Percentiles rank a stretch among this genome's conserved stretches.
phyloP scores from a whole-genome alignment of 495 filamentous ascomycete species.

The Neurospora africana region DNA sequence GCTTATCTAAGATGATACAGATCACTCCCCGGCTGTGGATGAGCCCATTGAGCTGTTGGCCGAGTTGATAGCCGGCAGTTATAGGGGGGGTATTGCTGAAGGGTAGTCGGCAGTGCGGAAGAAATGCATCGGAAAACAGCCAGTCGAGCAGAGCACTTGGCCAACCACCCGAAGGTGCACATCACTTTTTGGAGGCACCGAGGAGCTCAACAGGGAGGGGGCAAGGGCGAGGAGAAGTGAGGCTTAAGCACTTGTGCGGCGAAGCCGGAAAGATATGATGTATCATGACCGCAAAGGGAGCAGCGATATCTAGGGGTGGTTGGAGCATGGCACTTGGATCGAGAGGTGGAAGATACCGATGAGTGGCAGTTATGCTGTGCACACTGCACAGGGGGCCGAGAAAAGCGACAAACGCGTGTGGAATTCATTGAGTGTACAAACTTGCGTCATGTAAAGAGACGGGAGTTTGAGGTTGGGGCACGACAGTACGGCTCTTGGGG shows the following conservation, averaged over 20 bases:
- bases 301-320: background rate
- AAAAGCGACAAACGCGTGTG: background rate
- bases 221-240: background rate
- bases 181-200: background rate
- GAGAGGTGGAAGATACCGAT: background rate
- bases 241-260: background rate
- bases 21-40: background rate
- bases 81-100: background rate
- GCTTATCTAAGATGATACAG: conserved; percentile 10
- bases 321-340: background rate
- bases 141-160: background rate
- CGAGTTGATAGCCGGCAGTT: background rate
- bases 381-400: background rate
- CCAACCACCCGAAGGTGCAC: background rate
- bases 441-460: background rate
- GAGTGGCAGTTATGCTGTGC: background rate
- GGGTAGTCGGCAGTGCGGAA: background rate
- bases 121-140: background rate
- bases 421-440: background rate
- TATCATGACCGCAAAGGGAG: background rate
- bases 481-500: background rate
- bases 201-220: background rate
- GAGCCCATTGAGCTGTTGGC: background rate
- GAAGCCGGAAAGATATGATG: background rate
- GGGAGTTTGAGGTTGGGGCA: background rate